A percentile compares a stretch with the other conserved stretches of the same genome.
Conservation (phyloP, 2,329 filamentous ascomycete species). For the Acarospora socialis region DNA sequence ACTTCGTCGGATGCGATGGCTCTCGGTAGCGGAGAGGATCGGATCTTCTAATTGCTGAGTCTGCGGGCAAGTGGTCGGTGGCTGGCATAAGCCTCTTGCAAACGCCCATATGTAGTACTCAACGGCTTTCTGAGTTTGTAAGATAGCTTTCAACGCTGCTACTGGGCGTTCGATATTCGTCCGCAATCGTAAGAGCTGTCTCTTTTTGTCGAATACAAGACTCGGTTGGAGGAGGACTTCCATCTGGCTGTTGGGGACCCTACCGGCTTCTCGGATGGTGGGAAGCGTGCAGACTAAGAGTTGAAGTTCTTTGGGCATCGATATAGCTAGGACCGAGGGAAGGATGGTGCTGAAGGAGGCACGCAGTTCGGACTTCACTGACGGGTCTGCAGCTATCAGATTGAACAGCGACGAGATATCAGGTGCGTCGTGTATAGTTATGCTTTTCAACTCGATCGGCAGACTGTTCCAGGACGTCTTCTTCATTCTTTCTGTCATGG, state of each 20-base stretch:
- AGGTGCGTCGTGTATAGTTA: too few relatives aligned
- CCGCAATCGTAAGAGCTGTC: not conserved
- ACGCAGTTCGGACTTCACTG: too few relatives aligned
- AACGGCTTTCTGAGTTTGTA: not conserved
- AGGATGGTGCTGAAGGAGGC: too few relatives aligned
- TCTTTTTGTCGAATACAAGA: not conserved
- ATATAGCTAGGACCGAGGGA: not conserved
- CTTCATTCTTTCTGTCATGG: too few relatives aligned
- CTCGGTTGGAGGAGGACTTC: not conserved
- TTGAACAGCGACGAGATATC: too few relatives aligned
- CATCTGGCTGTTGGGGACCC: not conserved
- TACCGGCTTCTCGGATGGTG: not conserved
- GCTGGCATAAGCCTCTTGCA: slow-evolving; percentile 1
- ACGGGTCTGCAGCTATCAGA: too few relatives aligned
- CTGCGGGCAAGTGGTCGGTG: too few relatives aligned
- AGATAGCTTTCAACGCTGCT: not conserved
- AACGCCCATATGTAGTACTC: not conserved
- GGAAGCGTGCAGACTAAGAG: not conserved
- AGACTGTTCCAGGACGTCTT: too few relatives aligned
- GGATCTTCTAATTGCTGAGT: too few relatives aligned
- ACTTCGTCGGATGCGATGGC: too few relatives aligned
- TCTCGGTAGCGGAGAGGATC: too few relatives aligned
- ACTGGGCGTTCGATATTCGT: not conserved
- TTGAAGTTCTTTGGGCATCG: not conserved
- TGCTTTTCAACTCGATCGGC: too few relatives aligned